Evolutionary conservation across 2,329 filamentous ascomycete species (phyloP).

Genomic region (Ophiocordyceps polyrhachis-furcata): DNA sequence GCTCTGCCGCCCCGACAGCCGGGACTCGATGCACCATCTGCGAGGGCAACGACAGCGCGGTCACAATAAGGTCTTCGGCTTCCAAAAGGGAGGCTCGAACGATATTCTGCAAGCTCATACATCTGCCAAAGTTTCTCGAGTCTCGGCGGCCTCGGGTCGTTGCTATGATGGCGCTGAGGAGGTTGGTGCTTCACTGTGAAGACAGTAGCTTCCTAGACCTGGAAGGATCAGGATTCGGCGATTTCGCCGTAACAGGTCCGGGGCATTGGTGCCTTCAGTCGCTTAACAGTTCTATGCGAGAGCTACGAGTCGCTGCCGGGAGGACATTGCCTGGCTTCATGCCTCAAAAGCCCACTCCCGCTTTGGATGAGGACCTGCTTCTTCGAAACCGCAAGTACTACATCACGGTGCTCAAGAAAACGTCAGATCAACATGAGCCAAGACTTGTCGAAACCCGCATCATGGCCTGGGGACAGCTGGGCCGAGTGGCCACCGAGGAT

Average conservation of each 20-base stretch:
- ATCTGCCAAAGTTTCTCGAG: constrained; percentile 25
- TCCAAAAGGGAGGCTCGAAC: constrained; percentile 20
- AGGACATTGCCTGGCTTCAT: constrained; percentile 50
- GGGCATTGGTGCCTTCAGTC: constrained; percentile 71
- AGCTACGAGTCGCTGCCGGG: constrained; percentile 66
- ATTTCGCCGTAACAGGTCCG: constrained; percentile 46
- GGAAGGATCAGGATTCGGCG: constrained; percentile 37
- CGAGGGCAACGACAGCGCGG: constrained; percentile 2
- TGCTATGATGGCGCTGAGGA: constrained; percentile 53
- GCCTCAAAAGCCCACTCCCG: constrained; percentile 8
- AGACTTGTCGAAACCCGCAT: constrained; percentile 69
- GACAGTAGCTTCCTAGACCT: constrained; percentile 44
- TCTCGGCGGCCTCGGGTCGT: constrained; percentile 45
- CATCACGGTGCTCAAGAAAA: constrained; percentile 49
- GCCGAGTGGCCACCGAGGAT: constrained; percentile 56
- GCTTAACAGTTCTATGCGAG: constrained; percentile 65
- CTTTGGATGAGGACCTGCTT: constrained; percentile 9
- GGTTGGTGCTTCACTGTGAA: constrained; percentile 48
- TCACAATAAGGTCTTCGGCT: constrained; percentile 1
- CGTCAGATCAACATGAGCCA: constrained; percentile 50
- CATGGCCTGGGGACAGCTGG: constrained; percentile 70
- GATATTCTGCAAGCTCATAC: constrained; percentile 27
- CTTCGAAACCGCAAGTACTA: constrained; percentile 40
- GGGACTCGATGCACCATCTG: constrained; percentile 9
- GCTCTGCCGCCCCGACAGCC: neutral